These are phyloP conservation scores for Lentithecium fluviatile DNA, from an alignment of 495 filamentous ascomycete species.

Conservation along the genomic window DNA sequence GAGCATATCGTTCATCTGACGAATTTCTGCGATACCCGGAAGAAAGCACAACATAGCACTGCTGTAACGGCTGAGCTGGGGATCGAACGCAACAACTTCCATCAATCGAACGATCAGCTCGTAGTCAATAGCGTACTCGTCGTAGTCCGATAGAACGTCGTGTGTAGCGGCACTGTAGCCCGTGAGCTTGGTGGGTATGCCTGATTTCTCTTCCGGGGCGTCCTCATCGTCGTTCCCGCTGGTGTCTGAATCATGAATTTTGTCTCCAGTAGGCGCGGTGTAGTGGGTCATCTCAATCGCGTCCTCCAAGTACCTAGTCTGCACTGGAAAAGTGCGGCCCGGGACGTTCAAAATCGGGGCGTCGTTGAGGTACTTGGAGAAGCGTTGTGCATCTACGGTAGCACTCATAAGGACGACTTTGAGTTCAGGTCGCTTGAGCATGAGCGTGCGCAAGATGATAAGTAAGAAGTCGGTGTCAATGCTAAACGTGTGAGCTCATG, in stretches of 20 bases:
- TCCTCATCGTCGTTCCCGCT: conserved; percentile 57
- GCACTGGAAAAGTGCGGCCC: conserved; percentile 88
- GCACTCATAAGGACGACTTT: conserved; percentile 94
- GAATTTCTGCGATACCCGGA: conserved; percentile 90
- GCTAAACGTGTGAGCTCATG: conserved; percentile 37
- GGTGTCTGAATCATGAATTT: conserved; percentile 25
- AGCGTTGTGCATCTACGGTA: conserved; percentile 85
- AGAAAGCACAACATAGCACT: conserved; percentile 92
- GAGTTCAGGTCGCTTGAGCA: conserved; percentile 67
- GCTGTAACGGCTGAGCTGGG: conserved; percentile 67
- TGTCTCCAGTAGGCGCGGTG: conserved; percentile 6
- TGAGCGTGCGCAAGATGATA: conserved; percentile 79
- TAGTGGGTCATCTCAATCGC: conserved; percentile 70
- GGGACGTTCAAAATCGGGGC: conserved; percentile 87
- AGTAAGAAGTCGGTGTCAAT: conserved; percentile 96
- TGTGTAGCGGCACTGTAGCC: conserved; percentile 72
- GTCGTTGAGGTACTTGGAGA: conserved; percentile 80
- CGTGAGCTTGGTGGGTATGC: conserved; percentile 50
- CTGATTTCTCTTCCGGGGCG: conserved; percentile 24
- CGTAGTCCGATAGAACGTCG: conserved; percentile 68
- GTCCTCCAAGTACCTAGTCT: conserved; percentile 85
- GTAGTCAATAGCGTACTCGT: conserved; percentile 86
- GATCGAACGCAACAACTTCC: conserved; percentile 65
- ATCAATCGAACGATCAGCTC: conserved; percentile 75
- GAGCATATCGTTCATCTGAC: conserved; percentile 79